A percentile compares a stretch with the other conserved stretches of the same genome.
phyloP scores from a whole-genome alignment of 352 stramenopile genomes.

The Phytophthora colocasiae region DNA sequence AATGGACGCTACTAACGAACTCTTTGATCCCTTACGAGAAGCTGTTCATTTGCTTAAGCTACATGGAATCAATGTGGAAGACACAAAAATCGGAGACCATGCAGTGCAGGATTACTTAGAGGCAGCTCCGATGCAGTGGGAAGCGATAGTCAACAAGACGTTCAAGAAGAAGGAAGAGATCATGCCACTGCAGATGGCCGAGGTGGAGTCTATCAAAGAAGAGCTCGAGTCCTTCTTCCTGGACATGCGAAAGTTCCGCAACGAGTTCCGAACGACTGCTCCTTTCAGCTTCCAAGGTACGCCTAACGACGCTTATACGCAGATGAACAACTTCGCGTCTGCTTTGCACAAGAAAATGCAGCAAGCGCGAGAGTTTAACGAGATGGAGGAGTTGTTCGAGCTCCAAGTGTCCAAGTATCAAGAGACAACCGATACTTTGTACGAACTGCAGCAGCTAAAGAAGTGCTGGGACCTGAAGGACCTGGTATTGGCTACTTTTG shows the following conservation, averaged over 20 bases:
- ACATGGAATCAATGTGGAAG: conserved; percentile 93
- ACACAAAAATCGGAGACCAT: conserved; percentile 86
- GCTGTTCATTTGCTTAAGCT: conserved; percentile 95
- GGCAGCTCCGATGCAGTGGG: conserved; percentile 96
- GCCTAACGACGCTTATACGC: conserved; percentile 83
- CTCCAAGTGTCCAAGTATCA: conserved; percentile 89
- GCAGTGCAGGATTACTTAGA: conserved; percentile 94
- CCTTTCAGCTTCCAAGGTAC: conserved; percentile 94
- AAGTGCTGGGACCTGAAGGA: conserved; percentile 91
- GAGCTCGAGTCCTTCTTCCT: conserved; percentile 95
- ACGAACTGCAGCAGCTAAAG: conserved; percentile 88
- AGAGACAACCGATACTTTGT: conserved; percentile 89
- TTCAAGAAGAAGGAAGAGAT: conserved; percentile 99
- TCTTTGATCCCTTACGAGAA: conserved; percentile 95
- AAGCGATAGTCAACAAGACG: conserved; percentile 98
- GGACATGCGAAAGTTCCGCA: conserved; percentile 95
- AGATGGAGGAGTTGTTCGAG: conserved; percentile 89
- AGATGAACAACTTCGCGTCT: conserved; percentile 83
- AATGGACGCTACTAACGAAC: conserved; percentile 93
- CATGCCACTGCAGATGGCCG: conserved; percentile 96
- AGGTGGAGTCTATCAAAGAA: conserved; percentile 94
- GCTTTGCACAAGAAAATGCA: conserved; percentile 81
- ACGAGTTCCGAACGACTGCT: conserved; percentile 93
- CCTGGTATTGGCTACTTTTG: conserved; percentile 81
- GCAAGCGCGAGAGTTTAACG: conserved; percentile 86